phyloP scores from a whole-genome alignment of 345 rosid genomes.

The sweet orange (Citrus sinensis) region DNA sequence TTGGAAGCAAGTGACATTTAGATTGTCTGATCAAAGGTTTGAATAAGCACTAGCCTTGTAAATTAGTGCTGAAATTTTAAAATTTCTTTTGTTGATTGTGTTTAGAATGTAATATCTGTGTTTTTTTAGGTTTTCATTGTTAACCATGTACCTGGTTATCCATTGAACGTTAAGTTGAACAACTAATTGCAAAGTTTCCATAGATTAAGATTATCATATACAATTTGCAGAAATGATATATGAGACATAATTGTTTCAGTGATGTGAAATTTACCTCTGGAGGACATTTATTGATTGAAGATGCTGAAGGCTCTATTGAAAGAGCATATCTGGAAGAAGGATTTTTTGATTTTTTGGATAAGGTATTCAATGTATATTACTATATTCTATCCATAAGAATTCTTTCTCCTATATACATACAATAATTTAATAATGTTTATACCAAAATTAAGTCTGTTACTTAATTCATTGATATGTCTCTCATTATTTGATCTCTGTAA shows the following conservation, averaged over 20 bases:
- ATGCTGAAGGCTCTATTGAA: slow-evolving; percentile 44
- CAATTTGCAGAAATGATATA: neutral
- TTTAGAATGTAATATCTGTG: neutral
- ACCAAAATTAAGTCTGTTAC: neutral
- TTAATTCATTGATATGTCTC: neutral
- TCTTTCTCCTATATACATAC: neutral
- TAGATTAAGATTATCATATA: neutral
- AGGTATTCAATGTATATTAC: slow-evolving; percentile 40
- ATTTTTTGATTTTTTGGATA: slow-evolving; percentile 61
- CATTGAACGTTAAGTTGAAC: neutral
- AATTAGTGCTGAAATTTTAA: neutral
- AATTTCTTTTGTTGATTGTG: neutral
- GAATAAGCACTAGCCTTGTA: slow-evolving; percentile 19
- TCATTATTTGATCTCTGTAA: slow-evolving; percentile 15
- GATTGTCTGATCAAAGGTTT: slow-evolving; percentile 72
- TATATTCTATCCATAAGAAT: neutral
- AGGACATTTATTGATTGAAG: slow-evolving; percentile 62
- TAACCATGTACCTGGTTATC: neutral
- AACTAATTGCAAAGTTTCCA: neutral
- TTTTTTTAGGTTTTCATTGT: neutral
- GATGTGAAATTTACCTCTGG: slow-evolving; percentile 34
- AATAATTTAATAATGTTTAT: neutral
- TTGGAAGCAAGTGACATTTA: slow-evolving; percentile 89
- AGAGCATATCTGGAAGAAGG: slow-evolving; percentile 62
- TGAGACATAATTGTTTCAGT: slow-evolving; percentile 30